Evolutionary conservation across 1,139 yeast species (phyloP).

Genomic region (Taphrina deformans): DNA sequence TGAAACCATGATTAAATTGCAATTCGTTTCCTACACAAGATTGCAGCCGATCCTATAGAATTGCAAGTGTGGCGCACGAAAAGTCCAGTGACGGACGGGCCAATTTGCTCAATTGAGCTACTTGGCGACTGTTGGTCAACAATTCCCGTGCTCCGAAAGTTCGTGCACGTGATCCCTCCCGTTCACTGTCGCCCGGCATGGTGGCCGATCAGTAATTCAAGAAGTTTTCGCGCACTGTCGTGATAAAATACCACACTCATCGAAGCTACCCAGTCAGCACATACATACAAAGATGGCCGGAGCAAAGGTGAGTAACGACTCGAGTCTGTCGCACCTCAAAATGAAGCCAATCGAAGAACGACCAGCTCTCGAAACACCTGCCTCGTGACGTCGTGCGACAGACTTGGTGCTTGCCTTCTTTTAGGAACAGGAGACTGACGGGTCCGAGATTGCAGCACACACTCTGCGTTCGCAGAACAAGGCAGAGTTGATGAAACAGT

Average conservation of each 20-base stretch:
- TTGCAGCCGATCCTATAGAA: not conserved
- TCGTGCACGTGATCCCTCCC: not conserved
- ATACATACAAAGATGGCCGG: slow-evolving; percentile 13
- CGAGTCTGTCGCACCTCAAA: not conserved
- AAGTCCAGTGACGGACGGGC: not conserved
- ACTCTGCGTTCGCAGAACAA: slow-evolving; percentile 97
- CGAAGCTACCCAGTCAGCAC: not conserved
- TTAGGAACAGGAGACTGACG: not conserved
- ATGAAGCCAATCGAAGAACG: not conserved
- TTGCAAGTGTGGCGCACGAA: no score
- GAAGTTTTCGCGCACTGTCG: not conserved
- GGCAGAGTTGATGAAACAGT: slow-evolving; percentile 92
- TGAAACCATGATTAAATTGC: not conserved
- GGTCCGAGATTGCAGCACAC: slow-evolving; percentile 47
- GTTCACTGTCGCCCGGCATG: not conserved
- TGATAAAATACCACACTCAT: not conserved
- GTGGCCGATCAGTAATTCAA: not conserved
- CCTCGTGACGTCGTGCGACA: not conserved
- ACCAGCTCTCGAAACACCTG: not conserved
- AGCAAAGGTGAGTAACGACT: slow-evolving; percentile 13
- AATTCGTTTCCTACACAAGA: not conserved
- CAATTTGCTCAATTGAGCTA: not conserved
- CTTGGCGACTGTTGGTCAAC: slow-evolving; percentile 3
- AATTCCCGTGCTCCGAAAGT: not conserved
- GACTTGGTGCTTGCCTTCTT: no score